Conservation (phyloP, 192 early-diverging fungal species). For the Linderina pennispora region DNA sequence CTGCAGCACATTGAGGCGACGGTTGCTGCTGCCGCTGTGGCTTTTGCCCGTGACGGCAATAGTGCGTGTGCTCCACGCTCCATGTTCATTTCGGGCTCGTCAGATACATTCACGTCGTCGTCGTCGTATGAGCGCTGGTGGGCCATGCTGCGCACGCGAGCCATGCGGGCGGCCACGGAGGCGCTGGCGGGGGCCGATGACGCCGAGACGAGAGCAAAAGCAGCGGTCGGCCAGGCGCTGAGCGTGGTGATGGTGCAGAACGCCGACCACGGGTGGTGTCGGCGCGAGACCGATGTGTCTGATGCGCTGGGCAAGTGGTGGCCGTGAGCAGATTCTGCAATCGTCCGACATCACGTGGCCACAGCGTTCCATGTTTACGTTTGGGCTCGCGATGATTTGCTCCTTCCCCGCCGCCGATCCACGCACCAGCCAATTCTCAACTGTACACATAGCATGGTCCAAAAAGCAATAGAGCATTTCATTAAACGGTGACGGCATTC, state of each 20-base stretch:
- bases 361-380: neutral
- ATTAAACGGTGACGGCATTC: too few relatives aligned
- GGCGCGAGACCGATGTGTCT: conserved; percentile 39
- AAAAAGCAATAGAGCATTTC: too few relatives aligned
- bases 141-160: conserved; percentile 17
- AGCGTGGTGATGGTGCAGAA: conserved; percentile 15
- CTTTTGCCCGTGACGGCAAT: conserved; percentile 1
- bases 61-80: conserved; percentile 16
- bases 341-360: neutral
- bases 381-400: too few relatives aligned
- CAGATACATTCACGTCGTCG: conserved; percentile 33
- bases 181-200: too few relatives aligned
- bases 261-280: conserved; percentile 44
- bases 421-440: too few relatives aligned
- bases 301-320: conserved; percentile 35
- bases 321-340: neutral
- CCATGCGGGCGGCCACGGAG: conserved; percentile 8
- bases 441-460: too few relatives aligned
- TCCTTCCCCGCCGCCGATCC: too few relatives aligned
- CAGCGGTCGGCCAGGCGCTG: conserved; percentile 23
- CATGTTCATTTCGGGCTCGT: conserved; percentile 31
- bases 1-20: conserved; percentile 26
- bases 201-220: too few relatives aligned
- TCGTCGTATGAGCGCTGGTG: conserved; percentile 32
- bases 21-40: conserved; percentile 12